A percentile compares a stretch with the other conserved stretches of the same genome.
Evolutionary conservation across 139 green algal genomes (phyloP).

Genomic region (Ettlia oleoabundans): DNA sequence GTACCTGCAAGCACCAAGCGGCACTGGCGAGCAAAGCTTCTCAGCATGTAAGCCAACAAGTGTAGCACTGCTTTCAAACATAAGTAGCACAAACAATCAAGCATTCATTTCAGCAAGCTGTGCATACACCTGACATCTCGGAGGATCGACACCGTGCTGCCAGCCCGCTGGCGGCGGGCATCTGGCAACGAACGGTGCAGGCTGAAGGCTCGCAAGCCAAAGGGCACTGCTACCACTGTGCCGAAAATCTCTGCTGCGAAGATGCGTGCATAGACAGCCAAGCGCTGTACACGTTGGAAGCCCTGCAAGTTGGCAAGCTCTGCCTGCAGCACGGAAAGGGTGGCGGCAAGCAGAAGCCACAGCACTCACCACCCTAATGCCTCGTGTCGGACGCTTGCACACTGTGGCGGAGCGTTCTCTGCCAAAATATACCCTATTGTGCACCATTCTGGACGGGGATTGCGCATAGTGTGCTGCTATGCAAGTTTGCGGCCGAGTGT

Average conservation of each 20-base stretch:
- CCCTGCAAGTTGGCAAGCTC: conserved; percentile 22
- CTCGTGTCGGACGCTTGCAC: no score
- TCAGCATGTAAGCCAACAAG: no score
- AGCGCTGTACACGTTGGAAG: conserved; percentile 5
- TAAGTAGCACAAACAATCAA: no score
- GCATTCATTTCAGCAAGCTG: not conserved
- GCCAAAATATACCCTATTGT: no score
- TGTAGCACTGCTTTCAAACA: no score
- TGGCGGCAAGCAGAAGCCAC: not conserved
- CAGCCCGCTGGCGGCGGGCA: conserved; percentile 15
- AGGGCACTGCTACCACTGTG: conserved; percentile 54
- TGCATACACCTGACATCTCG: conserved; percentile 35
- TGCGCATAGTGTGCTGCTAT: no score
- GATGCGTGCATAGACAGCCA: conserved; percentile 42
- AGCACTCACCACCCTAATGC: no score
- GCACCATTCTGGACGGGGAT: no score
- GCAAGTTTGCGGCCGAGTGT: not conserved
- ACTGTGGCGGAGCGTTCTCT: no score
- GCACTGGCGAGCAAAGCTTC: no score
- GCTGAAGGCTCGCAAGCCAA: conserved; percentile 43
- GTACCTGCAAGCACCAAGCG: conserved; percentile 52
- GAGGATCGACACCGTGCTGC: conserved; percentile 32
- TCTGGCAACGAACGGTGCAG: conserved; percentile 52
- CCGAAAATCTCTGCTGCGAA: conserved; percentile 56
- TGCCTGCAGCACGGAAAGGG: not conserved